Base-by-base conservation (phyloP, 1,284 basidiomycete species). In the Puccinia horiana region DNA sequence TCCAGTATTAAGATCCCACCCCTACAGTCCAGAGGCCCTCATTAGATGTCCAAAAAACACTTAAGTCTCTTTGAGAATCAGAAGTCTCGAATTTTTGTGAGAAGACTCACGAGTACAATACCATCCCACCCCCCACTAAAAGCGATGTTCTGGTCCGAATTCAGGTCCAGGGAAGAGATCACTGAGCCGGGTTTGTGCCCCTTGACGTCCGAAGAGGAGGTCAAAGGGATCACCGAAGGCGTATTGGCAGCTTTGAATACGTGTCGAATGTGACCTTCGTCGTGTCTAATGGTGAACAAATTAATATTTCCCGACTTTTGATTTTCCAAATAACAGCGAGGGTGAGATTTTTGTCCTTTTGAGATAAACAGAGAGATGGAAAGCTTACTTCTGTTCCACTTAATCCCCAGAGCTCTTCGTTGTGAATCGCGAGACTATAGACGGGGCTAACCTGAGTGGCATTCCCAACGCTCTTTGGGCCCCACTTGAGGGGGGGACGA, bases 1-100 rank as follows among this genome's bases (percentile, higher is more conserved):
- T 0, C 97, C 97, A 0, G 93, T 96, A 85, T 99, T 94, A 72
- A 99, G 90, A 88, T 99, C 96, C 96, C 97, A 99, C 91, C 97
- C 93, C 94, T 98, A 86, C 23, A 40, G 14, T 52, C 29, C 23
- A 47, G 37, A 58, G 26, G n/a, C 47, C 40, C 83, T 37, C 80
- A 54, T 16, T 23, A 54, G 52, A 54, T 54, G 20, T 18, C 5
- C 37, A 40, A 70, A 73, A 72, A 47, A 70, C 74, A 37, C 80
- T 76, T 49, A 32, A 14, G 20, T 52, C n/a, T 61, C 12, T 35
- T 40, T 65, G 0, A 65, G 35, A 16, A 37, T 47, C 16, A 35
- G 32, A 72, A 26, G 18, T 47, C 44, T 32, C 11, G 32, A 1
- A 20, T 65, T 20, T 26, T 42, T 83, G 42, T 75, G 72, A 61